Evolutionary conservation across 106 monocot genomes (phyloP), one percentile per base, ranked within the genome.

Genomic region (Hemerocallis citrina): DNA sequence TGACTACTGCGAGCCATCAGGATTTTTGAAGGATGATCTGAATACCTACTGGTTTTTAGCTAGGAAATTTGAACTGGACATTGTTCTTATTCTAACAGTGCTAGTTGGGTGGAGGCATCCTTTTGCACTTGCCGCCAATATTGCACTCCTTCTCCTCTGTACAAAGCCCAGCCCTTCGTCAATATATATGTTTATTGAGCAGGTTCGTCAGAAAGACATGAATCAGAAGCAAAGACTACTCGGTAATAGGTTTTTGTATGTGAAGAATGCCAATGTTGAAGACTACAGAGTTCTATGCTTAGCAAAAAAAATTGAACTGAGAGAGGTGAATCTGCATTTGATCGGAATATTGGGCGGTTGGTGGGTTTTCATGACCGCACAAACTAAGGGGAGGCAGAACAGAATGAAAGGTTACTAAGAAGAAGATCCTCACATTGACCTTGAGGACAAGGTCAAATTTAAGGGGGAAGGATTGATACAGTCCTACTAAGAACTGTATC

Each of bases 301-400:
- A 13, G 93, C 79, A 0, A 72, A 61, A 59, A n/a, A n/a, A n/a
- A 89, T 94, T 43, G 89, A 94, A 56, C 38, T 85, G 57, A 60
- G 62, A 58, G 77, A 80, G 29, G 50, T 34, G 46, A 78, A 71
- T 49, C 46, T 89, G 54, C 57, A 72, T 55, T 51, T 89, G 46
- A 56, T 94, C 42, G 93, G 93, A 68, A 68, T 94, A 37, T 52
- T 94, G 68, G 93, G 93, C 16, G 75, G 79, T 43, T 94, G 93
- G 93, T 94, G 92, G 92, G 61, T 88, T 65, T 30, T 77, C 27
- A 72, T 58, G 17, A 68, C 69, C 0, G 69, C 66, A 22, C 16
- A 4, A 30, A 15, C 16, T n/a, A 43, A 62, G 30, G 36, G 10
- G n/a, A n/a, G n/a, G n/a, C n/a, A n/a, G n/a, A n/a, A n/a, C n/a